These are phyloP conservation scores for Salix caprea DNA, from an alignment of 345 rosid species.

Conservation along the genomic window DNA sequence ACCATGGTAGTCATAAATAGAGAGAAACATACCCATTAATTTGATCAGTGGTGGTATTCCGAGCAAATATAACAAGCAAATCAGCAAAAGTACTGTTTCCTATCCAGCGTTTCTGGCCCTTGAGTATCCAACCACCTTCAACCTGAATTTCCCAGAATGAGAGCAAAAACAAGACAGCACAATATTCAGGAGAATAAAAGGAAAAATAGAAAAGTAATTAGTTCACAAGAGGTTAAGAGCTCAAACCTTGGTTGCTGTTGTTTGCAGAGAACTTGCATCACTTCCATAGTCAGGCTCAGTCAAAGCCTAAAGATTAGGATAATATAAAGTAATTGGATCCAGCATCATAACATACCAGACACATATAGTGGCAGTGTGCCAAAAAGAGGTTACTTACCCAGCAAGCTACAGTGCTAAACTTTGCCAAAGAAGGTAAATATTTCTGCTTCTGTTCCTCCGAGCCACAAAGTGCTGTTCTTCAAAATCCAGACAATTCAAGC, in stretches of 20 bases:
- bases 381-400: slow-evolving; percentile 57
- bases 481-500: slow-evolving; percentile 19
- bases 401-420: slow-evolving; percentile 60
- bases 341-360: neutral
- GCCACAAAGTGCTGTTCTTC: slow-evolving; percentile 77
- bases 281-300: slow-evolving; percentile 97
- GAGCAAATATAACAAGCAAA: slow-evolving; percentile 72
- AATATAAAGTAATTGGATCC: slow-evolving; percentile 13
- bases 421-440: slow-evolving; percentile 82
- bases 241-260: slow-evolving; percentile 81
- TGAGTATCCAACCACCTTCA: slow-evolving; percentile 82
- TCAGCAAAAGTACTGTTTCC: slow-evolving; percentile 98
- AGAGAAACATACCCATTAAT: slow-evolving; percentile 68
- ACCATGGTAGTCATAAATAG: neutral
- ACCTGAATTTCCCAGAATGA: slow-evolving; percentile 42
- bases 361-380: neutral
- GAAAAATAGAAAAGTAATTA: neutral
- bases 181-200: slow-evolving; percentile 7
- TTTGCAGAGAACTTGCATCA: slow-evolving; percentile 77
- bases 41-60: slow-evolving; percentile 74
- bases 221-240: slow-evolving; percentile 8
- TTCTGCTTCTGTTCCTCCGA: slow-evolving; percentile 83
- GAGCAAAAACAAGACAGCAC: slow-evolving; percentile 7
- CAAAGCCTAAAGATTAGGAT: slow-evolving; percentile 54
- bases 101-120: slow-evolving; percentile 97